phyloP scores from a whole-genome alignment of 495 filamentous ascomycete genomes.

The Letharia columbiana region DNA sequence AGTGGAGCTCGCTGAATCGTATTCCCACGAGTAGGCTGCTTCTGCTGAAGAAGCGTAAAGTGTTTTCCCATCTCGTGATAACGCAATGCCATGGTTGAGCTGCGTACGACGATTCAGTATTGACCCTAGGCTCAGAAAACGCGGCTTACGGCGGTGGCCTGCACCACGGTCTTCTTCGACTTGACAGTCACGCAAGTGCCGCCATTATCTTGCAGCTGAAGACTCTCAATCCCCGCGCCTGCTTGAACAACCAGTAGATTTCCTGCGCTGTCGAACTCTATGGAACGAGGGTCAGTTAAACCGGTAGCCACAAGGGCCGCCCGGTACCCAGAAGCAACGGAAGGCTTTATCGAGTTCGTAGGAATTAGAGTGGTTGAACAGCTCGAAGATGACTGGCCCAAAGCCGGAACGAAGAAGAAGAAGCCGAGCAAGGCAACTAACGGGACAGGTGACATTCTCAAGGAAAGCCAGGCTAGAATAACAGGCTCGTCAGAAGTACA shows the following conservation, averaged over 20 bases:
- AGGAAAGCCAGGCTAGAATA: not conserved
- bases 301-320: conserved; percentile 47
- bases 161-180: conserved; percentile 33
- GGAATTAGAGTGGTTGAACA: conserved; percentile 25
- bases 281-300: conserved; percentile 46
- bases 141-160: conserved; percentile 33
- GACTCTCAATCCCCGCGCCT: conserved; percentile 44
- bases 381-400: conserved; percentile 19
- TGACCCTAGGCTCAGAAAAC: conserved; percentile 1
- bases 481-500: not conserved
- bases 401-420: conserved; percentile 1
- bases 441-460: conserved; percentile 5
- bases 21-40: conserved; percentile 52
- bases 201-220: conserved; percentile 43
- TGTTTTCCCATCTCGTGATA: conserved; percentile 52
- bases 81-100: conserved; percentile 59
- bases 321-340: conserved; percentile 48
- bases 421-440: conserved; percentile 7
- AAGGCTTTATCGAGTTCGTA: conserved; percentile 33
- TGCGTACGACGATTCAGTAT: conserved; percentile 24
- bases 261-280: conserved; percentile 52
- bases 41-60: conserved; percentile 55
- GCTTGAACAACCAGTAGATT: conserved; percentile 54
- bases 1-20: conserved; percentile 41
- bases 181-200: conserved; percentile 41